A percentile compares a stretch with the other conserved stretches of the same genome.
Evolutionary conservation across 1,284 basidiomycete species (phyloP).

Genomic region (Sanghuangporus weigelae): DNA sequence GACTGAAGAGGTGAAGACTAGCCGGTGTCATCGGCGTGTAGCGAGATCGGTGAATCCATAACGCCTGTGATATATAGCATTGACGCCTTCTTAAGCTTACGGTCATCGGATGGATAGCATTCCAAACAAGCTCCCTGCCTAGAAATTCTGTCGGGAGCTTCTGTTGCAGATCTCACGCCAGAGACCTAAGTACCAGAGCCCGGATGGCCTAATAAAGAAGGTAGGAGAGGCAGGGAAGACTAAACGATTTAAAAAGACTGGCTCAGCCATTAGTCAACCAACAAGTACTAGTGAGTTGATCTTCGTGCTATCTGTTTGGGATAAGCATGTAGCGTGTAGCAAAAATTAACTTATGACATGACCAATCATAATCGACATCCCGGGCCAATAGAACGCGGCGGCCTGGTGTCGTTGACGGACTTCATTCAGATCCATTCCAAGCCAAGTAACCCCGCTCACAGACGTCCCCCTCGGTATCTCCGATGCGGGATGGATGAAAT

Average conservation of each 20-base stretch:
- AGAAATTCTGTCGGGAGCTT: not conserved
- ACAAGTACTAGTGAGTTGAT: not conserved
- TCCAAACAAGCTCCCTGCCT: not conserved
- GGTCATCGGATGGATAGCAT: not conserved
- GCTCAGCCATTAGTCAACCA: not conserved
- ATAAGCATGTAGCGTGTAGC: not conserved
- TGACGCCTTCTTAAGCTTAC: not conserved
- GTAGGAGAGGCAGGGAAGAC: not conserved
- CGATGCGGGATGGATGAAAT: not conserved
- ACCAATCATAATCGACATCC: not conserved
- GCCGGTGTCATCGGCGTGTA: not conserved
- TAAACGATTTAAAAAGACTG: too few species aligned
- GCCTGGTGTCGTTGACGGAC: not conserved
- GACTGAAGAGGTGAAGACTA: not conserved
- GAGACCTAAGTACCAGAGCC: not conserved
- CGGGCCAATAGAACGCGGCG: not conserved
- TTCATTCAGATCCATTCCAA: not conserved
- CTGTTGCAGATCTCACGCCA: not conserved
- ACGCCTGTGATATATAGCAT: not conserved
- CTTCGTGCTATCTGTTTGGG: constrained; percentile 1
- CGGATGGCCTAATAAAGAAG: not conserved
- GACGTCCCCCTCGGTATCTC: not conserved
- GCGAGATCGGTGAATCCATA: not conserved
- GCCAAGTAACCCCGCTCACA: not conserved
- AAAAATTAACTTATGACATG: not conserved